A percentile compares a stretch with the other conserved stretches of the same genome.
These are phyloP conservation scores for Aspergillus tanneri DNA, from an alignment of 2,329 filamentous ascomycete species.

Conservation along the genomic window DNA sequence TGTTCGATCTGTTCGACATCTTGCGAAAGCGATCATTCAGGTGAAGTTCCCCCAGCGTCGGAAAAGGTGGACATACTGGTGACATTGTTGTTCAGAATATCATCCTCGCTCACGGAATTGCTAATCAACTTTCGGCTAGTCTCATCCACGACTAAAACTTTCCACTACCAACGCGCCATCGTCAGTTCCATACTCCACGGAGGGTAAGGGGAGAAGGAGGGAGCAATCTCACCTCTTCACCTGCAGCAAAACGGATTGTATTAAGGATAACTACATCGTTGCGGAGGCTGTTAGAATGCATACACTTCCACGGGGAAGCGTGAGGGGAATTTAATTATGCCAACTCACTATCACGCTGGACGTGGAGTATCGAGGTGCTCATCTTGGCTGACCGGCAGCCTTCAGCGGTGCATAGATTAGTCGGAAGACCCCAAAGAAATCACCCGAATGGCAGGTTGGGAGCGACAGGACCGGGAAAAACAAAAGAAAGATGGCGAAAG, in stretches of 20 bases:
- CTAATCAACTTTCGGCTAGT: constrained; percentile 80
- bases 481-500: neutral
- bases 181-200: constrained; percentile 30
- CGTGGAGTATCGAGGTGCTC: constrained; percentile 79
- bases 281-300: neutral
- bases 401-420: constrained; percentile 24
- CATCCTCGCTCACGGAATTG: constrained; percentile 90
- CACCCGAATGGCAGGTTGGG: constrained; percentile 10
- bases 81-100: constrained; percentile 94
- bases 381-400: constrained; percentile 57
- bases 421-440: constrained; percentile 12
- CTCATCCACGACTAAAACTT: constrained; percentile 88
- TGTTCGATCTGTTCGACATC: constrained; percentile 95
- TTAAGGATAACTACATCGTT: constrained; percentile 63
- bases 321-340: neutral
- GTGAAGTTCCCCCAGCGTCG: constrained; percentile 7
- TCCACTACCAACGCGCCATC: constrained; percentile 66
- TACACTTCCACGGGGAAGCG: neutral
- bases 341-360: constrained; percentile 71
- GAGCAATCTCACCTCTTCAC: constrained; percentile 65
- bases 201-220: constrained; percentile 25
- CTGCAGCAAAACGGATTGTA: constrained; percentile 73
- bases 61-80: constrained; percentile 64
- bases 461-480: constrained; percentile 1
- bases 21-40: constrained; percentile 39